phyloP scores from a whole-genome alignment of 345 rosid species.

The Pistacia atlantica region DNA sequence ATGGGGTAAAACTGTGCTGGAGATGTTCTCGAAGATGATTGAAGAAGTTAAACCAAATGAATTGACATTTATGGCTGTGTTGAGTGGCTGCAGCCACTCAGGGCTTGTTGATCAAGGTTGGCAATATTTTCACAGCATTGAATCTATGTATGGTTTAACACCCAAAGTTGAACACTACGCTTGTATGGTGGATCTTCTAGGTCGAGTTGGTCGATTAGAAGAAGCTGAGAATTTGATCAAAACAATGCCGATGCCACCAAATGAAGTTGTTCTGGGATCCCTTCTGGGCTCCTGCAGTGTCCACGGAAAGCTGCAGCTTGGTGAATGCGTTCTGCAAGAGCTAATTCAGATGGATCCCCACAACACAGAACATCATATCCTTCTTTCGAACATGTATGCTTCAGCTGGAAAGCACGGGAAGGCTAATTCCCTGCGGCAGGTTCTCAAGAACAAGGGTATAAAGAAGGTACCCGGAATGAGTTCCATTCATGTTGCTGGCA shows the following conservation, averaged over 20 bases:
- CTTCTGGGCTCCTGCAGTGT: conserved; percentile 75
- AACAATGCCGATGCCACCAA: conserved; percentile 75
- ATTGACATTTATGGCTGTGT: conserved; percentile 66
- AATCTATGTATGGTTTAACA: conserved; percentile 40
- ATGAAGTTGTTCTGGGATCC: conserved; percentile 81
- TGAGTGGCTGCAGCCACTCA: conserved; percentile 82
- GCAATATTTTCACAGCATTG: conserved; percentile 43
- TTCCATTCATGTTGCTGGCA: conserved; percentile 53
- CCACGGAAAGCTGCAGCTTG: conserved; percentile 61
- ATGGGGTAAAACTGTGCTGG: conserved; percentile 46
- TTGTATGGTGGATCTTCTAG: conserved; percentile 88
- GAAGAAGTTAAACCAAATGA: conserved; percentile 71
- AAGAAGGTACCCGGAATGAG: conserved; percentile 80
- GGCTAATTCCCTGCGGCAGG: conserved; percentile 48
- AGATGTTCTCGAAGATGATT: conserved; percentile 60
- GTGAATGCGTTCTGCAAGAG: conserved; percentile 46
- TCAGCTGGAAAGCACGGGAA: conserved; percentile 52
- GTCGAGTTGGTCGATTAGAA: conserved; percentile 71
- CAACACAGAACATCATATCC: conserved; percentile 64
- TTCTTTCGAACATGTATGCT: conserved; percentile 70
- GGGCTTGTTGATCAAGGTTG: conserved; percentile 68
- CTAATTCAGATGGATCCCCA: conserved; percentile 55
- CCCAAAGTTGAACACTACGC: conserved; percentile 82
- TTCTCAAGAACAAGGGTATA: conserved; percentile 50
- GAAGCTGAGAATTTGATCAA: conserved; percentile 62